phyloP scores from a whole-genome alignment of 768 basidiomycete genomes.

The Chalciporus pseudorubinellus region DNA sequence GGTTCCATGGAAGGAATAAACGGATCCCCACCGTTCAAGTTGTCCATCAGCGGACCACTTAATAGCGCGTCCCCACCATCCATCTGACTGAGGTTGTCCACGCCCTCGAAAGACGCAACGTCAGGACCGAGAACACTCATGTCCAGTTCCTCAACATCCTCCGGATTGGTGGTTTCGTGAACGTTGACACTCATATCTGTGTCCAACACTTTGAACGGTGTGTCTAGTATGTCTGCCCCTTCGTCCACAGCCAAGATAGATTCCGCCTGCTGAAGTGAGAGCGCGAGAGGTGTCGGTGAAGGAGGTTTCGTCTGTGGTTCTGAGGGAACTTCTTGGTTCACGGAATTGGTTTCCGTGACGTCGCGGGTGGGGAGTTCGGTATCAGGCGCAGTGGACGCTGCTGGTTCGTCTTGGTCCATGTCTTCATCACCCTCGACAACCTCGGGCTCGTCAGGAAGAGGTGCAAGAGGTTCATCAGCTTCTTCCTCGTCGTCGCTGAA shows the following conservation, averaged over 20 bases:
- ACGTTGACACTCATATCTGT: slow-evolving; percentile 43
- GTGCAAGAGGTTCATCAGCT: slow-evolving; percentile 75
- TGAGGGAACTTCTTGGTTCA: slow-evolving; percentile 39
- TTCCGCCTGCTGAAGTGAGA: slow-evolving; percentile 48
- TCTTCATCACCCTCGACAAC: slow-evolving; percentile 75
- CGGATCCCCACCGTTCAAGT: slow-evolving; percentile 56
- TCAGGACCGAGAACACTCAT: slow-evolving; percentile 66
- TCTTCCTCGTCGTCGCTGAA: slow-evolving; percentile 86
- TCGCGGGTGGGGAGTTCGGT: slow-evolving; percentile 34
- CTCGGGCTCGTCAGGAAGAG: slow-evolving; percentile 76
- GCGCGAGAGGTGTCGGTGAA: slow-evolving; percentile 65
- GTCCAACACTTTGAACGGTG: slow-evolving; percentile 56
- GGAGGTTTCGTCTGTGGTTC: slow-evolving; percentile 60
- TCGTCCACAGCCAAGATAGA: slow-evolving; percentile 41
- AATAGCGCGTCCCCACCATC: slow-evolving; percentile 51
- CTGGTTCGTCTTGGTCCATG: slow-evolving; percentile 62
- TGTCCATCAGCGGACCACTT: slow-evolving; percentile 60
- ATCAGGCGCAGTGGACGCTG: slow-evolving; percentile 41
- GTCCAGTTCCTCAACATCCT: slow-evolving; percentile 52
- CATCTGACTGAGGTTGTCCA: slow-evolving; percentile 56
- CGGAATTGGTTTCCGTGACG: slow-evolving; percentile 35
- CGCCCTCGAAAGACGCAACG: slow-evolving; percentile 53
- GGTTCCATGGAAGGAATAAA: slow-evolving; percentile 41
- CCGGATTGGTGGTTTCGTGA: slow-evolving; percentile 30
- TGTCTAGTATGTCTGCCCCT: slow-evolving; percentile 46